A percentile compares a stretch with the other conserved stretches of the same genome.
Conservation (phyloP, 129 eudicot genomes). For the Scalesia atractyloides region DNA sequence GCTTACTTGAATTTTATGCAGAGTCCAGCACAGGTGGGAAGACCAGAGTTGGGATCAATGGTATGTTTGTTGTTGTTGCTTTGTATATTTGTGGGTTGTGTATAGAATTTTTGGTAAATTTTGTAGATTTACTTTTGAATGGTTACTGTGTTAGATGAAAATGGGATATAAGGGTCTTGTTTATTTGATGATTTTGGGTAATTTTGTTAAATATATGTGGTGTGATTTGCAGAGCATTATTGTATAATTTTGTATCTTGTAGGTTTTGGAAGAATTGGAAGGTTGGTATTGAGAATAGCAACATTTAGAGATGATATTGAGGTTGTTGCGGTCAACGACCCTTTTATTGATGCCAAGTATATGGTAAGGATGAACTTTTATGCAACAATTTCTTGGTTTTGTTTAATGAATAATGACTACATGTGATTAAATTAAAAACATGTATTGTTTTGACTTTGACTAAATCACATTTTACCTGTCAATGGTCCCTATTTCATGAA, state of each 20-base stretch:
- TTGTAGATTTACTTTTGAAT: conserved; percentile 6
- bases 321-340: conserved; percentile 96
- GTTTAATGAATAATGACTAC: conserved; percentile 7
- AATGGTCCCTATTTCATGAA: background rate
- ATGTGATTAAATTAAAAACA: background rate
- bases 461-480: background rate
- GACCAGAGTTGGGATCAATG: conserved; percentile 92
- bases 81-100: background rate
- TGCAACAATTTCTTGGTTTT: background rate
- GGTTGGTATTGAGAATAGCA: conserved; percentile 87
- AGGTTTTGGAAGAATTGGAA: conserved; percentile 98
- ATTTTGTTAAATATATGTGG: conserved; percentile 8
- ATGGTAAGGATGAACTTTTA: conserved; percentile 52
- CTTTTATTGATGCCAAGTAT: conserved; percentile 91
- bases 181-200: background rate
- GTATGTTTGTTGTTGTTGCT: conserved; percentile 43
- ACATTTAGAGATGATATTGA: conserved; percentile 91
- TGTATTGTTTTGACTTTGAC: conserved; percentile 19
- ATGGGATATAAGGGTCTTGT: conserved; percentile 4
- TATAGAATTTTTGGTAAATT: background rate
- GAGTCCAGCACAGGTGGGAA: conserved; percentile 61
- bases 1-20: conserved; percentile 19
- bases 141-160: background rate
- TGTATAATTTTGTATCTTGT: conserved; percentile 9
- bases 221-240: background rate